These are phyloP conservation scores for Eucalyptus rudis DNA, from an alignment of 345 rosid genomes.

Conservation along the genomic window DNA sequence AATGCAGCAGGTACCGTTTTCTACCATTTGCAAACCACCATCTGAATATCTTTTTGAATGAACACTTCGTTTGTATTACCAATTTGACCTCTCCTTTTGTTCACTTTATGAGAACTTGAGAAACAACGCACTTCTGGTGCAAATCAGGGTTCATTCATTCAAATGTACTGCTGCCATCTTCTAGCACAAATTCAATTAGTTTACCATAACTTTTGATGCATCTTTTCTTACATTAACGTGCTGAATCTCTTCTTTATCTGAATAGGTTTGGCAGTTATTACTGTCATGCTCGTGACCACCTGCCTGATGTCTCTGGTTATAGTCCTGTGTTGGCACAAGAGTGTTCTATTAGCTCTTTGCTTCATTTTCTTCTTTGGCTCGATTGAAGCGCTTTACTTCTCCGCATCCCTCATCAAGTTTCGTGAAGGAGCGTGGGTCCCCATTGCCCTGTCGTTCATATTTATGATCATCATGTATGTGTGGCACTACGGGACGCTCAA, in stretches of 20 bases:
- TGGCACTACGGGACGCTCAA: conserved; percentile 95
- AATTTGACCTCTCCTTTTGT: background rate
- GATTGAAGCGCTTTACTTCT: conserved; percentile 83
- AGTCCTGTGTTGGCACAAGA: conserved; percentile 86
- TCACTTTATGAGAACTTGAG: background rate
- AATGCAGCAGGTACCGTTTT: conserved; percentile 69
- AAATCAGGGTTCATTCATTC: background rate
- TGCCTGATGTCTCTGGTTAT: conserved; percentile 89
- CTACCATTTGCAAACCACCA: background rate
- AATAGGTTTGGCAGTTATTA: conserved; percentile 94
- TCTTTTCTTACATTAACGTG: background rate
- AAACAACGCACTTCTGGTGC: background rate
- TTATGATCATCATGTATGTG: conserved; percentile 59
- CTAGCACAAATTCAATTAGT: background rate
- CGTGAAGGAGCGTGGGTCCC: conserved; percentile 99
- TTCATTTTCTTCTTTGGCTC: conserved; percentile 79
- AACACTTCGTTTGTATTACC: background rate
- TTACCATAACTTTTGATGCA: background rate
- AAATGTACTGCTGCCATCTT: background rate
- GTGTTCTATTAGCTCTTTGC: conserved; percentile 41
- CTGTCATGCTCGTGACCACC: conserved; percentile 95
- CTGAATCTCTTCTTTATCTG: background rate
- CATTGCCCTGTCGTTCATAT: conserved; percentile 56
- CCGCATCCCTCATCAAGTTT: conserved; percentile 96
- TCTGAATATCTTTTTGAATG: background rate